A percentile compares a stretch with the other conserved stretches of the same genome.
Evolutionary conservation across 805 yeast species (phyloP).

Genomic region (Metschnikowia gelsemii): DNA sequence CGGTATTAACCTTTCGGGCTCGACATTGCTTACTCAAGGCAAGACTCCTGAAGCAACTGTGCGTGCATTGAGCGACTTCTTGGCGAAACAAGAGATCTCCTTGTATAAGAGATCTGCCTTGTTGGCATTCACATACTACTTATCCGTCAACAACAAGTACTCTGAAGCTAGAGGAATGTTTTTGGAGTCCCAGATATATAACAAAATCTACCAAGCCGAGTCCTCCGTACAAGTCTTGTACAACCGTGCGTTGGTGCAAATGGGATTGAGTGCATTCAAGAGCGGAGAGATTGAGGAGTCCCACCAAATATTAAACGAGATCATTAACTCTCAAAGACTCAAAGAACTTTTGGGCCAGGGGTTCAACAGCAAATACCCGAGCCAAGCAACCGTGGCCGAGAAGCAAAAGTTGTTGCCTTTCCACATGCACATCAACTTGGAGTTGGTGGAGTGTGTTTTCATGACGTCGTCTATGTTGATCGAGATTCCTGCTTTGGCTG

Average conservation of each 20-base stretch:
- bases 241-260: conserved; percentile 93
- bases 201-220: conserved; percentile 80
- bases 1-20: conserved; percentile 26
- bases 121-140: conserved; percentile 82
- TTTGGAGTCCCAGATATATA: conserved; percentile 80
- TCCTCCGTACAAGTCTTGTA: conserved; percentile 84
- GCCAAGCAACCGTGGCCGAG: conserved; percentile 56
- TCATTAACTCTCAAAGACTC: conserved; percentile 79
- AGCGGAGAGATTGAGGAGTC: conserved; percentile 81
- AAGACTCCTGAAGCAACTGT: conserved; percentile 49
- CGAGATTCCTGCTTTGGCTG: conserved; percentile 84
- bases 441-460: conserved; percentile 90
- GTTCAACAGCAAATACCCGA: conserved; percentile 61
- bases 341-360: conserved; percentile 96
- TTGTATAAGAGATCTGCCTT: conserved; percentile 79
- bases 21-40: conserved; percentile 33
- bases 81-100: conserved; percentile 65
- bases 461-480: conserved; percentile 84
- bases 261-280: conserved; percentile 95
- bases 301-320: conserved; percentile 82
- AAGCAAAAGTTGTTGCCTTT: conserved; percentile 86
- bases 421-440: conserved; percentile 97
- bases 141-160: conserved; percentile 85
- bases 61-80: conserved; percentile 60
- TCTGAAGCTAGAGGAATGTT: conserved; percentile 84